These are phyloP conservation scores for Xylariaceae sp. DNA, from an alignment of 2,329 filamentous ascomycete genomes.

Conservation along the genomic window DNA sequence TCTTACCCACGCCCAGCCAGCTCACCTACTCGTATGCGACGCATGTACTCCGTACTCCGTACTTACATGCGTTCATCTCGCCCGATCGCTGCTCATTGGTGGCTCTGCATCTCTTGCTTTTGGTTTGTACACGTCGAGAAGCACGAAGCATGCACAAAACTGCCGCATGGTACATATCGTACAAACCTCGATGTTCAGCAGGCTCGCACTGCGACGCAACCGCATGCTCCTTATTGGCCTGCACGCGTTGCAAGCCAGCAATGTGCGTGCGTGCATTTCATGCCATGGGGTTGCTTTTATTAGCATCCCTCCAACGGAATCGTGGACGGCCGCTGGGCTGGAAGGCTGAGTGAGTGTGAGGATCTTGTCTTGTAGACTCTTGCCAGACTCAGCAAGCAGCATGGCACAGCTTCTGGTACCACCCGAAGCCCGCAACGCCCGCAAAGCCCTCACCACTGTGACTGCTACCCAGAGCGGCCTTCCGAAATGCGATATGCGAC, in stretches of 20 bases:
- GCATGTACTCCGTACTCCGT: not conserved
- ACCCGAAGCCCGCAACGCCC: not conserved
- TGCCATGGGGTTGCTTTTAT: conserved; percentile 12
- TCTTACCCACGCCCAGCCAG: not conserved
- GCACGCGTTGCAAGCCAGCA: not conserved
- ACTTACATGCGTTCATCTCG: not conserved
- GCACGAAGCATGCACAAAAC: not conserved
- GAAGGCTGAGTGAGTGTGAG: conserved; percentile 7
- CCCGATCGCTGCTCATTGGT: not conserved
- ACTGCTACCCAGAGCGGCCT: not conserved
- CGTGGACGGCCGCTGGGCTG: not conserved
- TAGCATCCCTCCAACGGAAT: conserved; percentile 5
- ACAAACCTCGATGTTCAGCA: conserved; percentile 2
- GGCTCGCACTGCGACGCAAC: not conserved
- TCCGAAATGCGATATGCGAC: conserved; percentile 4
- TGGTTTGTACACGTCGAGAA: conserved; percentile 2
- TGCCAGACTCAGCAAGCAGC: not conserved
- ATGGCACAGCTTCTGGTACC: conserved; percentile 4
- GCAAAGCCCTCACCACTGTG: not conserved
- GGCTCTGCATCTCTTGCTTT: conserved; percentile 8
- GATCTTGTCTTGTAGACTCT: not conserved
- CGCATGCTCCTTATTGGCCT: not conserved
- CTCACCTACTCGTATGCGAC: not conserved
- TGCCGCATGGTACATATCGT: not conserved
- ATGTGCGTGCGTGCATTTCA: not conserved